A percentile compares a stretch with the other conserved stretches of the same genome.
Conservation (phyloP, 2,329 filamentous ascomycete genomes). For the Coniochaeta prunicola region DNA sequence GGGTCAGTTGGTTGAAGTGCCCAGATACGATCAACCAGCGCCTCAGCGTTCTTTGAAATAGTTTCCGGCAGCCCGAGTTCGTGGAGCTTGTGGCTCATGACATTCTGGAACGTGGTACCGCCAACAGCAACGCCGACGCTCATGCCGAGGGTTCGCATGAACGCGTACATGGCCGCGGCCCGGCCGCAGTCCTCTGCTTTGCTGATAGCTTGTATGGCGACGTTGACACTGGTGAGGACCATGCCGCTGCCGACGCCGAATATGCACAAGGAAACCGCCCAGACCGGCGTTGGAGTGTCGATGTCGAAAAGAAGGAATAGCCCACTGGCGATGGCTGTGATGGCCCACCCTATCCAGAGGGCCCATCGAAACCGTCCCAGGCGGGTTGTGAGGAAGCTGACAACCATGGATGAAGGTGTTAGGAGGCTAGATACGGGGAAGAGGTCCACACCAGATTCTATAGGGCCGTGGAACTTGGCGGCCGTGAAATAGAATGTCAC, state of each 20-base stretch:
- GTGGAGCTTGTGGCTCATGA: constrained; percentile 24
- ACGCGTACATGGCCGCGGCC: constrained; percentile 32
- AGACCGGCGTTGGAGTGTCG: constrained; percentile 21
- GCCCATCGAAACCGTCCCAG: constrained; percentile 28
- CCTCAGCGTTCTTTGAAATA: constrained; percentile 22
- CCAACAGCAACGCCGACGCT: constrained; percentile 32
- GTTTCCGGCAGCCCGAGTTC: constrained; percentile 19
- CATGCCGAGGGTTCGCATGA: constrained; percentile 32
- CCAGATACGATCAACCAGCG: constrained; percentile 14
- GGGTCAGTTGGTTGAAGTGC: constrained; percentile 13
- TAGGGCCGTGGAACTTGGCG: constrained; percentile 21
- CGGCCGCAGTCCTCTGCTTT: constrained; percentile 25
- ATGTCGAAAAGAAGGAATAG: constrained; percentile 16
- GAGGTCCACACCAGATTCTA: constrained; percentile 25
- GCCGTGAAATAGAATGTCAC: constrained; percentile 30
- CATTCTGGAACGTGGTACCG: constrained; percentile 33
- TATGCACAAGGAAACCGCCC: constrained; percentile 27
- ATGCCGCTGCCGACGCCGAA: constrained; percentile 28
- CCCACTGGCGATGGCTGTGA: constrained; percentile 18
- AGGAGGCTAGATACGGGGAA: constrained; percentile 24
- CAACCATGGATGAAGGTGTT: constrained; percentile 23
- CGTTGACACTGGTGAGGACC: constrained; percentile 29
- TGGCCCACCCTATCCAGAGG: constrained; percentile 28
- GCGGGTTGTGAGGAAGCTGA: constrained; percentile 20
- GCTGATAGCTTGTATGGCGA: constrained; percentile 30